Evolutionary conservation across 2,329 filamentous ascomycete species (phyloP), one percentile per base, ranked within the genome.

Genomic region (Scortechinia acanthostroma): DNA sequence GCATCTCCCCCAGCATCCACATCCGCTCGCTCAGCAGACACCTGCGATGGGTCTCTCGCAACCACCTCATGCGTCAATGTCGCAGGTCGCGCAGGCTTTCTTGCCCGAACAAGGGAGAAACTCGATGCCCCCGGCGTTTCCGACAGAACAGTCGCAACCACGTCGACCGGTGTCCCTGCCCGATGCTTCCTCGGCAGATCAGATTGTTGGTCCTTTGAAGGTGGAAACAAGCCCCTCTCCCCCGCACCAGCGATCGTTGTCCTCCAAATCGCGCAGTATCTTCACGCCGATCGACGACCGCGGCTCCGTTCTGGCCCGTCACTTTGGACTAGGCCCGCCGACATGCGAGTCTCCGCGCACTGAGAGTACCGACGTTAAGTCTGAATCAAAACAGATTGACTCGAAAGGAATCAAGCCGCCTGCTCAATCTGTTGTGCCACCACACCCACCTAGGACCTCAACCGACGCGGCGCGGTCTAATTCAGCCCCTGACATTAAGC

Each of bases 211-310:
- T n/a, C n/a, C n/a, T n/a, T n/a, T 30, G 25, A 30, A 30, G 25
- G 10, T n/a, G n/a, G 25, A 30, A 30, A n/a, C 10, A n/a, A n/a
- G n/a, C 25, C 25, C 25, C 25, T 30, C 25, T 15, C 17, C 35
- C 35, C 35, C 35, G 35, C 35, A 80, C 50, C 78, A 77, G 61
- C 80, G 77, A 52, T 68, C 87, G 50, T 83, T 85, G 2, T 86
- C 84, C 55, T 86, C 84, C 55, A 91, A 91, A 60, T 84, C 85
- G 19, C 85, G 91, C 59, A 96, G 91, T 61, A 97, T 98, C 48
- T 97, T 97, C 59, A 98, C 93, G 0, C 93, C 93, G 0, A 95
- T 98, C 50, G 93, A 97, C 55, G 91, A 95, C 59, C 90, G 86
- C 54, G 79, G 88, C 43, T 96, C 91, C 1, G 84, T 96, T 47